Percentiles rank a stretch among this genome's conserved stretches.
These are phyloP conservation scores for Skeletonema costatum DNA, from an alignment of 108 stramenopile genomes.

Conservation along the genomic window DNA sequence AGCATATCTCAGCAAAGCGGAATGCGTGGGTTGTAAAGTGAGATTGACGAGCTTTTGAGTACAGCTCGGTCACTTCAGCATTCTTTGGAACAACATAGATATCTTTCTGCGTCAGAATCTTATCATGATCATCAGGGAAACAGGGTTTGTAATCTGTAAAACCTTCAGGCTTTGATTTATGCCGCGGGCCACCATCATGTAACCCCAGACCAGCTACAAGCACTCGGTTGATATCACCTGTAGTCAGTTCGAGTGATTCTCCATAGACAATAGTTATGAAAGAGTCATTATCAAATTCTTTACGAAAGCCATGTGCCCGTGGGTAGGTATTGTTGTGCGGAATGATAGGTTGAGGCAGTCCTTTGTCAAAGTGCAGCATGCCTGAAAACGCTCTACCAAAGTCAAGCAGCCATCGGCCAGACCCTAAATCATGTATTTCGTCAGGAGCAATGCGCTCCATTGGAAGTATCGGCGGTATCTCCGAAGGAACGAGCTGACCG, in stretches of 20 bases:
- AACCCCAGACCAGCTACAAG: conserved; percentile 38
- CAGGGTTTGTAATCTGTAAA: background rate
- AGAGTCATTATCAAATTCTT: too few relatives aligned
- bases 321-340: conserved; percentile 21
- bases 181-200: conserved; percentile 34
- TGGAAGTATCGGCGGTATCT: conserved; percentile 35
- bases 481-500: conserved; percentile 27
- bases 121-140: conserved; percentile 41
- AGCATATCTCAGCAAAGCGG: conserved; percentile 45
- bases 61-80: background rate
- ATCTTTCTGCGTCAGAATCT: conserved; percentile 31
- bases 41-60: conserved; percentile 29
- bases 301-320: conserved; percentile 32
- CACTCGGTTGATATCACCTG: conserved; percentile 48
- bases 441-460: conserved; percentile 35
- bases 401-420: conserved; percentile 44
- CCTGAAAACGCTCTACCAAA: conserved; percentile 48
- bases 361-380: conserved; percentile 46
- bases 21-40: conserved; percentile 46
- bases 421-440: conserved; percentile 37
- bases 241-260: conserved; percentile 43
- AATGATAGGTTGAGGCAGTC: conserved; percentile 39
- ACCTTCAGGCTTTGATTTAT: conserved; percentile 17
- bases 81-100: conserved; percentile 26
- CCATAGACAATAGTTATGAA: conserved; percentile 37